Evolutionary conservation across 805 yeast species (phyloP).

Genomic region (Dipodascus geniculatus): DNA sequence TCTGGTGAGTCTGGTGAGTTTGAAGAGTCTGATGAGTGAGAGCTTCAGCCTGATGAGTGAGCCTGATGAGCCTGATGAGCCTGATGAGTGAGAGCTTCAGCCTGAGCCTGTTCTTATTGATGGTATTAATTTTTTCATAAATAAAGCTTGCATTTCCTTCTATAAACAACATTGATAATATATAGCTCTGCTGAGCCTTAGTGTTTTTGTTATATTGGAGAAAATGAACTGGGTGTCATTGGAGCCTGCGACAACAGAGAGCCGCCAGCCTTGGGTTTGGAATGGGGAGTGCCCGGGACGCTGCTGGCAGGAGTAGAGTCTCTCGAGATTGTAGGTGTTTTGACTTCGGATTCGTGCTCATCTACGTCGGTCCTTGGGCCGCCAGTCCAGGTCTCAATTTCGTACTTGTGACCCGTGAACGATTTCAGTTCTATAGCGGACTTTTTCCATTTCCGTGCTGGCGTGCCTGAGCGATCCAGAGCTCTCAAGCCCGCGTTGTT

Average conservation of each 20-base stretch:
- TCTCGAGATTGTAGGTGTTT: not conserved
- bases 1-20: no score
- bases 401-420: conserved; percentile 34
- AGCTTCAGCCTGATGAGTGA: conserved; percentile 2
- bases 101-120: conserved; percentile 1
- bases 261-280: not conserved
- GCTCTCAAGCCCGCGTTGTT: conserved; percentile 27
- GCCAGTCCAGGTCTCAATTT: conserved; percentile 31
- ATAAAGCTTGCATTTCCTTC: conserved; percentile 2
- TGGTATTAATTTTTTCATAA: not conserved
- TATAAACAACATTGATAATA: not conserved
- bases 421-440: conserved; percentile 29
- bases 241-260: not conserved
- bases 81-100: no score
- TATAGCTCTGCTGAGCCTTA: not conserved
- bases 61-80: no score
- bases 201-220: conserved; percentile 1
- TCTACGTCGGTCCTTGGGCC: conserved; percentile 6
- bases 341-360: not conserved
- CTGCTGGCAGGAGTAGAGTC: not conserved
- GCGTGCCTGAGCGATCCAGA: conserved; percentile 33
- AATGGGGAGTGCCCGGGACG: not conserved
- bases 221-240: not conserved
- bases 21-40: no score
- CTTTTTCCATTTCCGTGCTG: conserved; percentile 35